Evolutionary conservation across 106 monocot species (phyloP), one percentile per base, ranked within the genome.

Genomic region (Platanthera guangdongensis): DNA sequence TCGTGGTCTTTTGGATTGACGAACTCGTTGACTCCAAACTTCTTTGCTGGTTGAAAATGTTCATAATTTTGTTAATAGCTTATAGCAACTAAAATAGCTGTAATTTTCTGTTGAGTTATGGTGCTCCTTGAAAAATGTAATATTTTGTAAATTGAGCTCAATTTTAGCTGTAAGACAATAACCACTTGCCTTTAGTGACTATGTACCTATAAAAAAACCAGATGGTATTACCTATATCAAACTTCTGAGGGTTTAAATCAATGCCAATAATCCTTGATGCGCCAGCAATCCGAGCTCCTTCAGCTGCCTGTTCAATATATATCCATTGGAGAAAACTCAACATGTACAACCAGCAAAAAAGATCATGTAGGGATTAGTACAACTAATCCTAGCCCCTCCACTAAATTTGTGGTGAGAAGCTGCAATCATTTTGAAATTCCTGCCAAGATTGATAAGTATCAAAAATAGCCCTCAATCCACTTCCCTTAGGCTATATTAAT

Each of bases 181-280:
- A 67, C 12, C 32, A 10, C 8, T 67, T 4, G 67, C 32, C 39
- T 64, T 8, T 25, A 22, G 19, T 63, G 5, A 25, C 25, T 8
- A 63, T 39, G 21, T n/a, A 65, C 2, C 39, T 4, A 65, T 6
- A 4, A 7, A 65, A 65, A 64, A 65, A 30, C 1, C 12, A 32
- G 10, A 32, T 59, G 18, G n/a, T 18, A 8, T 80, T 73, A 84
- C 87, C 87, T 69, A 76, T 47, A 11, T 79, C 76, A 78, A 87
- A 81, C 52, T 73, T 83, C 12, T 45, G n/a, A 10, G 76, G 22
- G 51, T 84, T 87, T 51, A 81, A 12, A 77, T 84, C 87, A 79
- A 87, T 47, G 3, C 83, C 84, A 22, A 83, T 87, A 47, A 87
- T 87, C 52, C 87, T 81, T 3, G 83, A 84, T 47, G 81, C 87